These are phyloP conservation scores for Colletotrichum chrysophilum DNA, from an alignment of 2,329 filamentous ascomycete species.

Conservation along the genomic window DNA sequence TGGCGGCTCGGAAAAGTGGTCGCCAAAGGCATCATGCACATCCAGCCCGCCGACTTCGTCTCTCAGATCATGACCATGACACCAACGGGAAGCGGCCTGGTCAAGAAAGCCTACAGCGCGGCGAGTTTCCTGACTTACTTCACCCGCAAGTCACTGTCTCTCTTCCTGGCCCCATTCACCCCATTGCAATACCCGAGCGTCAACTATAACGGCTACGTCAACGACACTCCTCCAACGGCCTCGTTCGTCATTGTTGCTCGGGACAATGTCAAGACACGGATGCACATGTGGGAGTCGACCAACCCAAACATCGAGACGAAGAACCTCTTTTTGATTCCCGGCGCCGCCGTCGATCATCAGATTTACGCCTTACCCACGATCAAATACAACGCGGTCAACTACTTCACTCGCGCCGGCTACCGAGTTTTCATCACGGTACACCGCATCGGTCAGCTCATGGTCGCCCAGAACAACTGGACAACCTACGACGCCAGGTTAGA, in stretches of 20 bases:
- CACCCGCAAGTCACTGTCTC: slow-evolving; percentile 54
- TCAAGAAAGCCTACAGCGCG: slow-evolving; percentile 49
- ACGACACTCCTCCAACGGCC: slow-evolving; percentile 50
- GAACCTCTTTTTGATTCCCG: slow-evolving; percentile 66
- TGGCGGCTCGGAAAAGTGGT: slow-evolving; percentile 49
- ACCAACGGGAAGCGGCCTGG: slow-evolving; percentile 51
- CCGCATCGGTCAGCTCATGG: slow-evolving; percentile 59
- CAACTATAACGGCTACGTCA: slow-evolving; percentile 55
- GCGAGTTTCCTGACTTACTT: slow-evolving; percentile 62
- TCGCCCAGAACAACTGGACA: slow-evolving; percentile 58
- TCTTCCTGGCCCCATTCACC: slow-evolving; percentile 60
- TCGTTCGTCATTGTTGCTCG: slow-evolving; percentile 52
- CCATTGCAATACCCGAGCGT: slow-evolving; percentile 59
- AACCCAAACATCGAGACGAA: slow-evolving; percentile 40
- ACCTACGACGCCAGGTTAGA: slow-evolving; percentile 66
- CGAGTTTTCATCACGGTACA: slow-evolving; percentile 63
- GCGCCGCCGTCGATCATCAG: slow-evolving; percentile 67
- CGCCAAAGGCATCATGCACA: slow-evolving; percentile 65
- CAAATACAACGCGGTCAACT: slow-evolving; percentile 66
- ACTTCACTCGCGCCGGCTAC: slow-evolving; percentile 65
- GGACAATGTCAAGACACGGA: slow-evolving; percentile 56
- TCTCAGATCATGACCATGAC: slow-evolving; percentile 60
- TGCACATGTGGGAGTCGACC: slow-evolving; percentile 64
- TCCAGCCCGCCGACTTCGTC: slow-evolving; percentile 57
- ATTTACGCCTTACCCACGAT: slow-evolving; percentile 69